Base-by-base conservation (phyloP, 306 rosid genomes). In the Prinsepia uniflora region DNA sequence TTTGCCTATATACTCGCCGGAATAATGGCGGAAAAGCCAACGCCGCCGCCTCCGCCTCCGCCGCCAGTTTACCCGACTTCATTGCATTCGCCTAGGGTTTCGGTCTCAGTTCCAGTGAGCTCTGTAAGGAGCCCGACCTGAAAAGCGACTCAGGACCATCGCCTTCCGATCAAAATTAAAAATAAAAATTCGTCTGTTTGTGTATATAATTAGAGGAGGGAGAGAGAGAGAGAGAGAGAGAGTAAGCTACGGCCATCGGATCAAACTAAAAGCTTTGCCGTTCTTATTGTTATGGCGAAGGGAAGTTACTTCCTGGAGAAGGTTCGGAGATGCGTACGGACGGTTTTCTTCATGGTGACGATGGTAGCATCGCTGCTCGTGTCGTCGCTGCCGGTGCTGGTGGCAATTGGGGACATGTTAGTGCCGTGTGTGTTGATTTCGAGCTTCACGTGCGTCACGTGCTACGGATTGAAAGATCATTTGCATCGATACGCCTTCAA, bases 321-420 rank as follows among this genome's bases (percentile, higher is more conserved):
- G 88, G 65, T 74, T 65, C 68, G 88, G 66, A 85, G 98, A 78
- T 88, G 88, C 68, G 40, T 86, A 17, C 75, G 96, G 82, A 92
- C 96, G 85, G 71, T 85, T 78, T 90, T 88, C 78, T 92, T 92
- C 81, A 88, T 92, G 79, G 85, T 88, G 75, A 91, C 88, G 55
- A 81, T 92, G 98, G 70, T 90, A 74, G 91, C 81, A 45, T 92
- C 98, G 68, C 76, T 92, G 70, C 72, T 84, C 50, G 98, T 88
- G 8, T 82, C 92, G 84, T 92, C 98, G 71, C 81, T 92, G 76
- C 93, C 98, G 45, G 84, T 90, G 71, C 86, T 90, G 6, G 96
- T 92, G 56, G 93, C 98, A 39, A 66, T 86, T 19, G 88, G 86
- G 0, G 98, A 90, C 67, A 85, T 90, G 47, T 54, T 90, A 62